Conservation (phyloP, 2,329 filamentous ascomycete genomes). For the Orbilia javanica region DNA sequence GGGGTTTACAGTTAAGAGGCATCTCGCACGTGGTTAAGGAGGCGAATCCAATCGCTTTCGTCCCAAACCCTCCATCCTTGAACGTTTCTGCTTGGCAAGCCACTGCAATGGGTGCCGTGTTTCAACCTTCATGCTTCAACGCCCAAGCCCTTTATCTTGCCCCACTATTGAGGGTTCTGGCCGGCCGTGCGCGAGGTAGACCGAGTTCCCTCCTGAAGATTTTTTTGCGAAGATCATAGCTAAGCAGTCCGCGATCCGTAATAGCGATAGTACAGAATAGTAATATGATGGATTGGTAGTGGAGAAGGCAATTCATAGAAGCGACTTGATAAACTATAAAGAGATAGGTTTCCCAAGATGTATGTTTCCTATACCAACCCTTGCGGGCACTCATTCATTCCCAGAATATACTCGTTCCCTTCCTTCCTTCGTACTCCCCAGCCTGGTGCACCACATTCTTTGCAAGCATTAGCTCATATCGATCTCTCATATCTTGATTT, state of each 20-base stretch:
- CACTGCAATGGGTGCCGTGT: slow-evolving; percentile 24
- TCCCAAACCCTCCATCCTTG: slow-evolving; percentile 27
- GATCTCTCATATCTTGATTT: slow-evolving; percentile 8
- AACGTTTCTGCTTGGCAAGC: slow-evolving; percentile 23
- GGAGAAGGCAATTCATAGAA: not conserved
- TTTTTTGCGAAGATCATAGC: slow-evolving; percentile 23
- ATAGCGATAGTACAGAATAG: not conserved
- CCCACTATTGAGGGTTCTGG: slow-evolving; percentile 35
- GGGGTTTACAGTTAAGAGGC: slow-evolving; percentile 23
- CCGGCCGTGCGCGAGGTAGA: slow-evolving; percentile 34
- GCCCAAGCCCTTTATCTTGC: slow-evolving; percentile 21
- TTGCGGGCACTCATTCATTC: slow-evolving; percentile 32
- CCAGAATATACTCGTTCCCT: slow-evolving; percentile 35
- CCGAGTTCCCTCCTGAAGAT: slow-evolving; percentile 29
- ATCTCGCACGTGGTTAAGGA: slow-evolving; percentile 48
- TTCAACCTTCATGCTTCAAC: slow-evolving; percentile 35
- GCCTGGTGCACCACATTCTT: slow-evolving; percentile 49
- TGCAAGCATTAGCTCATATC: slow-evolving; percentile 12
- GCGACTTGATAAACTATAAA: slow-evolving; percentile 32
- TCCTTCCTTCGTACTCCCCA: slow-evolving; percentile 27
- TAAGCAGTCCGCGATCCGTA: too few species aligned
- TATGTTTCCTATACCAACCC: slow-evolving; percentile 12
- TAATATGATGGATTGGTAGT: not conserved
- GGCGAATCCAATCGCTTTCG: slow-evolving; percentile 35
- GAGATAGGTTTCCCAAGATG: slow-evolving; percentile 20